These are phyloP conservation scores for Fusarium mundagurra DNA, from an alignment of 2,329 filamentous ascomycete genomes.

Conservation along the genomic window DNA sequence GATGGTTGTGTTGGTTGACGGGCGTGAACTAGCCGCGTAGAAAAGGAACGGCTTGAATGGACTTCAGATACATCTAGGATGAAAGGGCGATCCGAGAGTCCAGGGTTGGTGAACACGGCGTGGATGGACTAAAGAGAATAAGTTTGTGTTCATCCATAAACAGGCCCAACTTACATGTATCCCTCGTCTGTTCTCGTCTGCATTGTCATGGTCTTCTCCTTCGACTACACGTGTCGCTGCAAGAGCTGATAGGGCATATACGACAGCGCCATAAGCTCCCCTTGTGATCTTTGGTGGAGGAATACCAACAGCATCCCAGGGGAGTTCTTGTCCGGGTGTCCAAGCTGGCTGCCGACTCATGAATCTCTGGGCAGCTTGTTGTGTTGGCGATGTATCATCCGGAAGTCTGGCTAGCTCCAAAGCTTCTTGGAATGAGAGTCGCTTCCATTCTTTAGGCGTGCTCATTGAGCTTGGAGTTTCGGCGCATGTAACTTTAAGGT, in stretches of 20 bases:
- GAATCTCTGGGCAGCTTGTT: constrained; percentile 35
- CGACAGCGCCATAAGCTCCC: constrained; percentile 51
- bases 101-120: constrained; percentile 63
- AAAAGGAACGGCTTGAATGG: constrained; percentile 58
- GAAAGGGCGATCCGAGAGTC: constrained; percentile 60
- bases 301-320: constrained; percentile 39
- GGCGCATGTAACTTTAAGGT: not conserved
- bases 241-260: constrained; percentile 51
- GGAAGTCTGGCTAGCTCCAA: constrained; percentile 43
- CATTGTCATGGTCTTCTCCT: constrained; percentile 41
- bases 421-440: constrained; percentile 45
- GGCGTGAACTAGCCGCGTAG: constrained; percentile 60
- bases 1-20: constrained; percentile 57
- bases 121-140: constrained; percentile 60
- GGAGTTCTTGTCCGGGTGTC: constrained; percentile 46
- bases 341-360: constrained; percentile 48
- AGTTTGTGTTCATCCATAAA: not conserved
- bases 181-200: constrained; percentile 39
- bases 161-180: constrained; percentile 50
- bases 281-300: constrained; percentile 22
- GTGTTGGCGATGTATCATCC: not conserved
- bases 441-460: constrained; percentile 31
- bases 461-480: constrained; percentile 5
- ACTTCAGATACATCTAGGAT: constrained; percentile 60
- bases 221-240: constrained; percentile 49